Conservation (phyloP, 2,329 filamentous ascomycete species). For the Blastomyces silverae region DNA sequence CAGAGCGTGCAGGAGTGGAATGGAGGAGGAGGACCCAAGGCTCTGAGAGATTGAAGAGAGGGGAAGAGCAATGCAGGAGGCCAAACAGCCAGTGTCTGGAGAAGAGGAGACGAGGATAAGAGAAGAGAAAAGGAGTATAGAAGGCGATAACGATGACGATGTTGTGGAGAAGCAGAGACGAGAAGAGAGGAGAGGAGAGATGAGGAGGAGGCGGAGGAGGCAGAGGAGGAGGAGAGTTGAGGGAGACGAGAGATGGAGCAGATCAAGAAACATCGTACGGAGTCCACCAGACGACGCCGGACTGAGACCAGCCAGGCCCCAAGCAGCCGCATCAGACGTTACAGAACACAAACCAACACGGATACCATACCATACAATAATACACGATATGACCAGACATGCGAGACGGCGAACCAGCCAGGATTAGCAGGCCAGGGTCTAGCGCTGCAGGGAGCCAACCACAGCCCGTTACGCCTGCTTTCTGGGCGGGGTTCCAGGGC, state of each 20-base stretch:
- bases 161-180: background rate
- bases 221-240: background rate
- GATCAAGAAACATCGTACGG: background rate
- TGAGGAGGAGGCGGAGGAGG: background rate
- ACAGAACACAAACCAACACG: too few species aligned
- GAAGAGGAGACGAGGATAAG: conserved; percentile 15
- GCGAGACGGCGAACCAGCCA: too few species aligned
- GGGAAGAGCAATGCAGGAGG: conserved; percentile 7
- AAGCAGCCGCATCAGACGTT: background rate
- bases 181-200: background rate
- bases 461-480: background rate
- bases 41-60: background rate
- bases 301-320: background rate
- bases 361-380: background rate
- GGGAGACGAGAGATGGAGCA: background rate
- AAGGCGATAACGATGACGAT: background rate
- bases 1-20: conserved; percentile 17
- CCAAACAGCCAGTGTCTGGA: conserved; percentile 19
- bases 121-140: conserved; percentile 19
- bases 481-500: background rate
- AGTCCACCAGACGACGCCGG: background rate
- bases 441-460: conserved; percentile 6
- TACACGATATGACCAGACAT: background rate
- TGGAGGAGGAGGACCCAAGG: conserved; percentile 4
- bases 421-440: background rate